Conservation (phyloP, 1,284 basidiomycete species). For the Rhodotorula sp. region DNA sequence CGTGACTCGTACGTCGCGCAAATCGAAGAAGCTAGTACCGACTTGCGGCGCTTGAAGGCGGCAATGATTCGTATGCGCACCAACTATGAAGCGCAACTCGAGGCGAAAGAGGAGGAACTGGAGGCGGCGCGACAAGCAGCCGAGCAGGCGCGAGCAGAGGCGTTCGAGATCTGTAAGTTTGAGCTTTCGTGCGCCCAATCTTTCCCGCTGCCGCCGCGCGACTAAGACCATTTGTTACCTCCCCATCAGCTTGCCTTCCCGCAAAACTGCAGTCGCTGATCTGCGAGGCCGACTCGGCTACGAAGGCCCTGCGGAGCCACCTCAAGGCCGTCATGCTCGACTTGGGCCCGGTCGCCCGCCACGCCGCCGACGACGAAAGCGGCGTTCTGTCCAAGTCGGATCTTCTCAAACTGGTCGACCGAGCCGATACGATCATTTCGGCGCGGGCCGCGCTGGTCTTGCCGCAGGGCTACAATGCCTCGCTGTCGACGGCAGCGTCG, state of each 20-base stretch:
- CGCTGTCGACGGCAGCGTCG: not conserved
- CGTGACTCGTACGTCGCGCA: no score
- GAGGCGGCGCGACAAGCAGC: no score
- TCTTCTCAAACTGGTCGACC: not conserved
- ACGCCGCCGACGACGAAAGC: not conserved
- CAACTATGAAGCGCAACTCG: no score
- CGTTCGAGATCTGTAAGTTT: no score
- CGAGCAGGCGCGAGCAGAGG: no score
- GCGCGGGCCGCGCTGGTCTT: not conserved
- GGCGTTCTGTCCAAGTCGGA: not conserved
- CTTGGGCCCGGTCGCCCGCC: not conserved
- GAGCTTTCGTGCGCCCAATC: no score
- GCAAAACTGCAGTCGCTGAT: not conserved
- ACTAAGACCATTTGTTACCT: not conserved
- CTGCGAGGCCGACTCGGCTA: not conserved
- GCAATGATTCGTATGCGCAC: no score
- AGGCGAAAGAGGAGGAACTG: no score
- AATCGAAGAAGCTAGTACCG: no score
- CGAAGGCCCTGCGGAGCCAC: not conserved
- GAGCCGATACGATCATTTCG: not conserved
- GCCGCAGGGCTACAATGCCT: not conserved
- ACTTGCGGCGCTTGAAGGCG: no score
- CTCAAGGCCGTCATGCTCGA: not conserved
- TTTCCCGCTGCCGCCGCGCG: not conserved
- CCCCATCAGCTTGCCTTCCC: not conserved